Percentiles rank a stretch among this genome's conserved stretches.
Evolutionary conservation across 805 yeast species (phyloP).

Genomic region (Jamesozyma gamospora): DNA sequence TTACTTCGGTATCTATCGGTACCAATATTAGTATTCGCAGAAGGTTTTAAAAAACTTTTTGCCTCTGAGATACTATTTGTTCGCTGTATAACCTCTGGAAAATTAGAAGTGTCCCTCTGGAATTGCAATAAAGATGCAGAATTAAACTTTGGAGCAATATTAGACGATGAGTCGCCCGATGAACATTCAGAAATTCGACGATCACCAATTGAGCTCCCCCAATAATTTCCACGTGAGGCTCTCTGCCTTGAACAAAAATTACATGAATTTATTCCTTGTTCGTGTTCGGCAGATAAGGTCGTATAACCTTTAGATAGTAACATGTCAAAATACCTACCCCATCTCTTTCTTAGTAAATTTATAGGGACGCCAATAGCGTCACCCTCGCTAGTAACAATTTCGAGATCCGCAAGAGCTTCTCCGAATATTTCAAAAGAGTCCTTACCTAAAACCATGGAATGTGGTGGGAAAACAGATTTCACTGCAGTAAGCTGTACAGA

Average conservation of each 20-base stretch:
- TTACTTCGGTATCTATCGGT: too few species aligned
- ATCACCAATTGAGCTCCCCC: neutral
- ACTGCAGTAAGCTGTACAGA: constrained; percentile 53
- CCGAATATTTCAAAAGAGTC: constrained; percentile 62
- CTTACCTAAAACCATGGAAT: constrained; percentile 69
- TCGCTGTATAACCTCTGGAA: too few species aligned
- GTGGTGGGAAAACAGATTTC: constrained; percentile 54
- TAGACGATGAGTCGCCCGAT: constrained; percentile 9
- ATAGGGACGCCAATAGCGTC: constrained; percentile 54
- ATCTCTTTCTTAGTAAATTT: constrained; percentile 53
- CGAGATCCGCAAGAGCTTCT: constrained; percentile 57
- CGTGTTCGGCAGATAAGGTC: constrained; percentile 33
- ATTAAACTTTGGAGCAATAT: neutral
- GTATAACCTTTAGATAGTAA: constrained; percentile 56
- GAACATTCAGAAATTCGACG: constrained; percentile 9
- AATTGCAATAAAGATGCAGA: too few species aligned
- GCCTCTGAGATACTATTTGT: too few species aligned
- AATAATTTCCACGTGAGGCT: constrained; percentile 3
- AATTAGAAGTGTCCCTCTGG: too few species aligned
- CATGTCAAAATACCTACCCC: constrained; percentile 66
- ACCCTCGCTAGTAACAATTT: constrained; percentile 59
- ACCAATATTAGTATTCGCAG: too few species aligned
- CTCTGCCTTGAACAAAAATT: constrained; percentile 3
- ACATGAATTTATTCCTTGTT: constrained; percentile 1
- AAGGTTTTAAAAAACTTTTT: too few species aligned